phyloP scores from a whole-genome alignment of 441 rosid species.

The Bocquillonia castaneifolia region DNA sequence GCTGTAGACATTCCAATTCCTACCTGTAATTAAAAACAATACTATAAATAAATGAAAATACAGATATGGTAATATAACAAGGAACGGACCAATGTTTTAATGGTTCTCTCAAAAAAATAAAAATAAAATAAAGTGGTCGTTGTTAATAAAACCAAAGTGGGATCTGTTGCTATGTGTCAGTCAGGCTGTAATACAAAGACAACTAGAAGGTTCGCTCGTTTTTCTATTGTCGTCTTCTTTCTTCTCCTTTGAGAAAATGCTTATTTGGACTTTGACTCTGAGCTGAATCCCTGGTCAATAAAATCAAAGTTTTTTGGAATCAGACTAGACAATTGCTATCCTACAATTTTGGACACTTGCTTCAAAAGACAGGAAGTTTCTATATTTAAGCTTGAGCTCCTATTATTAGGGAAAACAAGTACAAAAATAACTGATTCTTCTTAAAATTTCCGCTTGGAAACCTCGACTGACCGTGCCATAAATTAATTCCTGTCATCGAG shows the following conservation, averaged over 20 bases:
- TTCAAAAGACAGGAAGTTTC: no score
- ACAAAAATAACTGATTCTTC: no score
- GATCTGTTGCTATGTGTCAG: background rate
- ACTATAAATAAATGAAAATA: background rate
- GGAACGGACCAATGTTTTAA: background rate
- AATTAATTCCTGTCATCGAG: background rate
- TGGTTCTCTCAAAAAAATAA: no score
- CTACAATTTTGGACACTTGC: background rate
- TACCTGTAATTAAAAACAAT: background rate
- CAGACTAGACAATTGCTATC: no score
- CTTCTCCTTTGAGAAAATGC: background rate
- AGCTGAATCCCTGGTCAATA: no score
- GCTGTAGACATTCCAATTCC: conserved; percentile 4
- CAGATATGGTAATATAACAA: background rate
- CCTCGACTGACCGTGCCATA: no score
- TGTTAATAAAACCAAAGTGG: background rate
- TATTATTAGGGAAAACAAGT: no score
- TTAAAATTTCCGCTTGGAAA: no score
- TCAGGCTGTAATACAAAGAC: background rate
- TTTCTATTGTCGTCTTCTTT: background rate
- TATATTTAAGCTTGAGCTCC: no score
- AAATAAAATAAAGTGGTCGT: no score
- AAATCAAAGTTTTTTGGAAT: no score
- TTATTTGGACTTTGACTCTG: no score
- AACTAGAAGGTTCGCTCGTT: background rate